phyloP scores from a whole-genome alignment of 495 filamentous ascomycete genomes.

The Podospora pseudopauciseta region DNA sequence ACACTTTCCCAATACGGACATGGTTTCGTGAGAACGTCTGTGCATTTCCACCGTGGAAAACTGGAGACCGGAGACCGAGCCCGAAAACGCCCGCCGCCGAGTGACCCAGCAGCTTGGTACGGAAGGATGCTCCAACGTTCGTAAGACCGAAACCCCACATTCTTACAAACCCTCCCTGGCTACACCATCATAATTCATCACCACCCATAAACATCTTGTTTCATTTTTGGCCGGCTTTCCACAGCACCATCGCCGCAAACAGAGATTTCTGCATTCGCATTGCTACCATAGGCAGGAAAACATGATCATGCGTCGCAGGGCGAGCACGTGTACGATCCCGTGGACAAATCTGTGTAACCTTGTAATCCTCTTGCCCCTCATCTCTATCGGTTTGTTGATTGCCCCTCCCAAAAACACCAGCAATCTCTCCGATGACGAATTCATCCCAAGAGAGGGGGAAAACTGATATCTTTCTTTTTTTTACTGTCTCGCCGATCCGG shows the following conservation, averaged over 20 bases:
- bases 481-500: not conserved
- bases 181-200: not conserved
- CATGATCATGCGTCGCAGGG: not conserved
- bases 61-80: not conserved
- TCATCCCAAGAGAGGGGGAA: not conserved
- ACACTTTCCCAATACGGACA: not conserved
- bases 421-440: not conserved
- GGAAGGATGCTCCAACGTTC: constrained; percentile 8
- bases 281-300: not conserved
- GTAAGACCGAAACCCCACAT: not conserved
- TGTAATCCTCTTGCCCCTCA: not conserved
- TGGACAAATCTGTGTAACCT: not conserved
- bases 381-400: not conserved
- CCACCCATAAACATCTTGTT: not conserved
- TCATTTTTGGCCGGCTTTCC: not conserved
- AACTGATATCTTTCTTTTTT: not conserved
- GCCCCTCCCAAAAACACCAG: not conserved
- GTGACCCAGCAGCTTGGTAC: constrained; percentile 24
- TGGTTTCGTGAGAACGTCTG: not conserved
- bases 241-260: not conserved
- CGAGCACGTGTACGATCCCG: not conserved
- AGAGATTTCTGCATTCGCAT: not conserved
- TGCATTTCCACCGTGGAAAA: not conserved
- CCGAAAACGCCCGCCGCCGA: constrained; percentile 1
- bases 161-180: not conserved